Evolutionary conservation across 1,139 yeast species (phyloP), one percentile per base, ranked within the genome.

Genomic region (Blastobotrys apis): DNA sequence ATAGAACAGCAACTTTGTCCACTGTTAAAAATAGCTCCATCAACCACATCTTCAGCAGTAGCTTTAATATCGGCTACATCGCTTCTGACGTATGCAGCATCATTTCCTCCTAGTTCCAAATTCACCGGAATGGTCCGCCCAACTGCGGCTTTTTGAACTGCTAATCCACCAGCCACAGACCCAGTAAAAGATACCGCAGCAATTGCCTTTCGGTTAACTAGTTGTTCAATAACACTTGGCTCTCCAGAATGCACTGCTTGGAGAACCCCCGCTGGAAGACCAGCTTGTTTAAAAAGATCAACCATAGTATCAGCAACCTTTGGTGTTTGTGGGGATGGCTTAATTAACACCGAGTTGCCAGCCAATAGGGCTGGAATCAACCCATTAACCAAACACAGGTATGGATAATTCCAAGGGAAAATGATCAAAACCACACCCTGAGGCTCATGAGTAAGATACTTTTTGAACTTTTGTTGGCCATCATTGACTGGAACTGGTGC

Each of bases 1-100:
- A 90, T 87, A 45, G 95, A 87, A 34, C 94, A 86, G 71, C 97
- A 88, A 43, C 87, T 82, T 67, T 88, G 96, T 36, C 97, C 97
- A 59, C 84, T 78, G 67, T 88, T 88, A 64, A 73, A 75, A 74
- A 85, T 81, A 51, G 88, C 79, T 55, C 96, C 97, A 53, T 78
- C 70, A 21, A 92, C 87, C 37, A 90, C 81, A 83, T 94, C 85
- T 62, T 84, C 84, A 29, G 83, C 88, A 37, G 94, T 90, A 31
- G 61, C 59, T 45, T 49, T 44, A 42, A 60, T 45, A 32, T 53
- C 53, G 1, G 80, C 84, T 38, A 87, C 65, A 60, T 88, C 90
- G 20, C 87, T 84, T 77, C 96, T 40, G 67, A 81, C 69, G 81
- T 82, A 47, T 75, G 78, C 61, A 77, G 75, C 64, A 78, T 76